Conservation (phyloP, 139 green algal genomes). For the Limnomonas spitsbergensis region DNA sequence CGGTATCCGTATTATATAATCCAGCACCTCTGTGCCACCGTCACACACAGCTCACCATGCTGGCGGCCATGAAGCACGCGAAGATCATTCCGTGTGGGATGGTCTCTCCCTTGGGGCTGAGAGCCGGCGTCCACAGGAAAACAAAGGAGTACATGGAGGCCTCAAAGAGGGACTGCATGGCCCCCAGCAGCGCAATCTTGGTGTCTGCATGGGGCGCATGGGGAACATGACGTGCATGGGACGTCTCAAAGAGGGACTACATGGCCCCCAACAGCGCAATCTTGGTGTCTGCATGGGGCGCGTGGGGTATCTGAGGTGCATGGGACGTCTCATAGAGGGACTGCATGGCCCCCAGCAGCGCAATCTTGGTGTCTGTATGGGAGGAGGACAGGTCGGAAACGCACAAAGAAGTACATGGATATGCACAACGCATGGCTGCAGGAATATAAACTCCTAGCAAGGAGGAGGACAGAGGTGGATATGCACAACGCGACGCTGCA, state of each 20-base stretch:
- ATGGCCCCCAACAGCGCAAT: constrained; percentile 67
- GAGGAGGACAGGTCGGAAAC: constrained; percentile 63
- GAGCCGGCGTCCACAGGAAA: constrained; percentile 96
- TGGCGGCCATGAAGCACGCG: constrained; percentile 91
- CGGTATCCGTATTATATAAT: too few species aligned
- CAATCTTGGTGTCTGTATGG: constrained; percentile 55
- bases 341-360: constrained; percentile 74
- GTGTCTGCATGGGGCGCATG: constrained; percentile 30
- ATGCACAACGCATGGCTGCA: constrained; percentile 2
- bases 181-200: constrained; percentile 76
- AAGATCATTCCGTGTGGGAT: constrained; percentile 98
- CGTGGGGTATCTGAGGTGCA: neutral
- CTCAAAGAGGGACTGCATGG: constrained; percentile 95
- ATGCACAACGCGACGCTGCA: too few species aligned
- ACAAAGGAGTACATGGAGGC: constrained; percentile 98
- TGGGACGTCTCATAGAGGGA: constrained; percentile 81
- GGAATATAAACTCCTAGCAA: neutral
- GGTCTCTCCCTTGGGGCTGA: constrained; percentile 67
- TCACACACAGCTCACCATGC: constrained; percentile 56
- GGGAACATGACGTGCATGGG: neutral
- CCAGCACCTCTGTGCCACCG: too few species aligned
- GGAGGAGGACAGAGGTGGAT: too few species aligned
- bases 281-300: constrained; percentile 39
- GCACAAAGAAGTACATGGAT: too few species aligned
- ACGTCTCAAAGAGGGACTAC: constrained; percentile 90